Evolutionary conservation across 805 yeast genomes (phyloP).

Genomic region (Metschnikowia drakensbergensis): DNA sequence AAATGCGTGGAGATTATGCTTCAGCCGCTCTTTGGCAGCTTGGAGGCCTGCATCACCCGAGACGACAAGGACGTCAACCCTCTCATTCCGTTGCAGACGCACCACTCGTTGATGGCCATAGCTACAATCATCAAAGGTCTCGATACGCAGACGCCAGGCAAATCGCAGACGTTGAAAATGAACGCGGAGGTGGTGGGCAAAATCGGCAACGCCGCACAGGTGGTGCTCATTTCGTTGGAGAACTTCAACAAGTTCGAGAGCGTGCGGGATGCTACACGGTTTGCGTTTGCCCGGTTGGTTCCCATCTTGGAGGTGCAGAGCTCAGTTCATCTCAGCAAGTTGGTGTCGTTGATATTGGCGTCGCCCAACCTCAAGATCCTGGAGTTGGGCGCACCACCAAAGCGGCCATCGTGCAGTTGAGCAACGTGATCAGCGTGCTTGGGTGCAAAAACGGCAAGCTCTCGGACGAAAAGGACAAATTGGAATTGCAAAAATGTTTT

Average conservation of each 20-base stretch:
- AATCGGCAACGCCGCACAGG: slow-evolving; percentile 70
- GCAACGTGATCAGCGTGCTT: slow-evolving; percentile 57
- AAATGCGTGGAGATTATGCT: slow-evolving; percentile 60
- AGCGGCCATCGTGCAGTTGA: slow-evolving; percentile 64
- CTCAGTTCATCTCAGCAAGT: slow-evolving; percentile 54
- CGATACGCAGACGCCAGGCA: slow-evolving; percentile 46
- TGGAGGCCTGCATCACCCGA: slow-evolving; percentile 57
- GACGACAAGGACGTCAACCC: slow-evolving; percentile 35
- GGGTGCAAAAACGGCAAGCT: slow-evolving; percentile 64
- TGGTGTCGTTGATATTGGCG: slow-evolving; percentile 59
- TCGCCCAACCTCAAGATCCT: slow-evolving; percentile 51
- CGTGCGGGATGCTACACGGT: slow-evolving; percentile 82
- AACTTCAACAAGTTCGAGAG: slow-evolving; percentile 60
- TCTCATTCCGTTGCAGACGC: slow-evolving; percentile 63
- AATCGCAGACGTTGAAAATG: slow-evolving; percentile 18
- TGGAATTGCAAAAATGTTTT: slow-evolving; percentile 23
- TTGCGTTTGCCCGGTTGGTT: slow-evolving; percentile 81
- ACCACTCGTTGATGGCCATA: slow-evolving; percentile 81
- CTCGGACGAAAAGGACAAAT: slow-evolving; percentile 56
- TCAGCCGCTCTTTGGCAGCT: slow-evolving; percentile 67
- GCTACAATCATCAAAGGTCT: slow-evolving; percentile 89
- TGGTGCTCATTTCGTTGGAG: slow-evolving; percentile 78
- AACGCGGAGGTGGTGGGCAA: slow-evolving; percentile 38
- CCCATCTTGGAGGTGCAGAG: slow-evolving; percentile 57
- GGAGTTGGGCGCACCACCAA: slow-evolving; percentile 68